These are phyloP conservation scores for Pulicaria dysenterica DNA, from an alignment of 129 eudicot species.

Conservation along the genomic window DNA sequence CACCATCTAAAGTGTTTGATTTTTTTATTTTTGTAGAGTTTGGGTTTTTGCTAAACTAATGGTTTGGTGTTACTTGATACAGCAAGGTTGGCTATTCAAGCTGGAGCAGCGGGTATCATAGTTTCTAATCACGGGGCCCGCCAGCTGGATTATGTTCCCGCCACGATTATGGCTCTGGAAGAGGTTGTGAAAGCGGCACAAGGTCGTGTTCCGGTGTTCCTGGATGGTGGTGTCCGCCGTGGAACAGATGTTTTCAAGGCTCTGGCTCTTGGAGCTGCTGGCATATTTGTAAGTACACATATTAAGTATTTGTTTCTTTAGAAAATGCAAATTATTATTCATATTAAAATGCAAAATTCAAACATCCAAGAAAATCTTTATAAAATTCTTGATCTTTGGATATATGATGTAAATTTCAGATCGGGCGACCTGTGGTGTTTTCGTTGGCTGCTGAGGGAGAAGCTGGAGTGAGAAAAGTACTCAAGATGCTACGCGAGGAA, in stretches of 20 bases:
- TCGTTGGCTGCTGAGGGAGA: conserved; percentile 97
- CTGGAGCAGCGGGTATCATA: conserved; percentile 78
- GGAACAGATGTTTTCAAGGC: conserved; percentile 99
- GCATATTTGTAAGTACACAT: conserved; percentile 77
- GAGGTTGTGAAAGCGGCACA: conserved; percentile 97
- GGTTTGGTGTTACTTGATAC: conserved; percentile 11
- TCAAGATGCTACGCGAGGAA: conserved; percentile 86
- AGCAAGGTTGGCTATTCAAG: conserved; percentile 67
- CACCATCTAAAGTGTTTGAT: neutral
- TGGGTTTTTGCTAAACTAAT: neutral
- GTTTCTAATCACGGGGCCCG: conserved; percentile 90
- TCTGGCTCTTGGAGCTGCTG: conserved; percentile 93
- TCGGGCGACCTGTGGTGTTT: conserved; percentile 87
- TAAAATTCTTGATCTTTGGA: neutral
- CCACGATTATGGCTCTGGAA: conserved; percentile 74
- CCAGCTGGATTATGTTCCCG: conserved; percentile 81
- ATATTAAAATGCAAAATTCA: neutral
- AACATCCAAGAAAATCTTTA: neutral
- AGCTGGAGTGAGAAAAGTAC: conserved; percentile 88
- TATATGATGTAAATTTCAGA: conserved; percentile 31
- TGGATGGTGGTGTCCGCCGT: conserved; percentile 97
- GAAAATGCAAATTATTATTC: neutral
- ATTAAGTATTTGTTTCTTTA: neutral
- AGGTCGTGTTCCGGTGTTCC: conserved; percentile 88
- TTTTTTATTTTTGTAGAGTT: neutral